phyloP scores from a whole-genome alignment of 202 grass and related monocot species.

The Schoenoplectus tabernaemontani region DNA sequence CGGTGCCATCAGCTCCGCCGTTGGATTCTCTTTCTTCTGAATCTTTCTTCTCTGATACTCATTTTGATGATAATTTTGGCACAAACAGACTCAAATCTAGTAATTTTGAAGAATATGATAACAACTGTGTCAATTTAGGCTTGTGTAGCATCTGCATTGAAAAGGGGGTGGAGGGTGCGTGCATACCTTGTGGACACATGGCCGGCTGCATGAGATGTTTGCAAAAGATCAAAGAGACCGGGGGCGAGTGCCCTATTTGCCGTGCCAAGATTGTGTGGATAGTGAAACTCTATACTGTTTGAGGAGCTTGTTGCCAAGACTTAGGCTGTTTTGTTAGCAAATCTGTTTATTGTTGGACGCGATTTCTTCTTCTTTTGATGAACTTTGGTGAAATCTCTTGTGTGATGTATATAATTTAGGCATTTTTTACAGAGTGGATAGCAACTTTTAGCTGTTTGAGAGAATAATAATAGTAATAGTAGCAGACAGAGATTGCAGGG shows the following conservation, averaged over 20 bases:
- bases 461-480: too few species aligned
- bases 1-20: background rate
- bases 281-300: conserved; percentile 75
- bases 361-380: too few species aligned
- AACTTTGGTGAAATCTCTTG: too few species aligned
- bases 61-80: background rate
- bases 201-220: conserved; percentile 94
- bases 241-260: conserved; percentile 86
- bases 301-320: background rate
- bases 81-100: conserved; percentile 25
- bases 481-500: too few species aligned
- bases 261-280: conserved; percentile 64
- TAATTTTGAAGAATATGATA: conserved; percentile 8
- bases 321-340: background rate
- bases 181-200: conserved; percentile 96
- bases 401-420: background rate
- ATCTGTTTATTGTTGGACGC: too few species aligned
- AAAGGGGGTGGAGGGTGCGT: conserved; percentile 76
- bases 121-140: conserved; percentile 24
- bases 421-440: background rate
- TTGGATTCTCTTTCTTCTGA: background rate
- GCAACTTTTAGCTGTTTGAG: background rate
- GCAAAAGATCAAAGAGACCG: conserved; percentile 64
- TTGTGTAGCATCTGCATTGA: conserved; percentile 85
- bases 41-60: background rate